Percentiles rank a stretch among this genome's conserved stretches.
phyloP scores from a whole-genome alignment of 768 basidiomycete species.

The Tricholoma terreum region DNA sequence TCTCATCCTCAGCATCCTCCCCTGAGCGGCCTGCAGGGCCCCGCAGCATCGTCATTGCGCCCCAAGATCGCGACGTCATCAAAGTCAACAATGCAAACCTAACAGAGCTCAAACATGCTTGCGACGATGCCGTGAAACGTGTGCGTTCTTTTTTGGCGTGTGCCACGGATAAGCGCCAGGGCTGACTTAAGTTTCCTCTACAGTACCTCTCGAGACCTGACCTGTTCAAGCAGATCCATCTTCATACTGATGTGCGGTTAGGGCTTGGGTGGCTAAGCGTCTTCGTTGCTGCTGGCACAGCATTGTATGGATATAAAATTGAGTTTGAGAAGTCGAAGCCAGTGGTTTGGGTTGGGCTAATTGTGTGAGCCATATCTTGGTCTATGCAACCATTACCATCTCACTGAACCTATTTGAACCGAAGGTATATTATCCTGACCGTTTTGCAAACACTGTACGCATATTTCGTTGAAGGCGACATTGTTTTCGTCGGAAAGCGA shows the following conservation, averaged over 20 bases:
- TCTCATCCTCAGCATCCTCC: constrained; percentile 23
- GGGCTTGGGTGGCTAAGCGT: constrained; percentile 85
- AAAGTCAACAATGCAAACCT: constrained; percentile 59
- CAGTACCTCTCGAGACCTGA: constrained; percentile 80
- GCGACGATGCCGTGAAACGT: constrained; percentile 88
- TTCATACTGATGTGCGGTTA: constrained; percentile 87
- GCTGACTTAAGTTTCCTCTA: background rate
- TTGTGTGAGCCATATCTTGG: constrained; percentile 51
- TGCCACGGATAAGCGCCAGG: background rate
- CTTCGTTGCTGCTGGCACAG: constrained; percentile 76
- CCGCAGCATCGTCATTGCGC: constrained; percentile 42
- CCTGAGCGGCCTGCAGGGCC: constrained; percentile 54
- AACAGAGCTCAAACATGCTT: constrained; percentile 65
- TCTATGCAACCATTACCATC: constrained; percentile 1
- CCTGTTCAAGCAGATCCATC: constrained; percentile 81
- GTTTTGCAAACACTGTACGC: constrained; percentile 73
- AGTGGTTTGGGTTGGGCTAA: constrained; percentile 74
- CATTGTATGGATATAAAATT: constrained; percentile 80
- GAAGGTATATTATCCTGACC: constrained; percentile 75
- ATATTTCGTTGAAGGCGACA: constrained; percentile 82
- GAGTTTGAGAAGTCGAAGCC: constrained; percentile 90
- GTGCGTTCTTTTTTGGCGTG: constrained; percentile 40
- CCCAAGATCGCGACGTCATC: constrained; percentile 49
- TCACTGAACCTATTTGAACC: constrained; percentile 5
- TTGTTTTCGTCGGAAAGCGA: constrained; percentile 85